These are phyloP conservation scores for Cavenderia fasciculata DNA, from an alignment of 78 protist species.

Conservation along the genomic window DNA sequence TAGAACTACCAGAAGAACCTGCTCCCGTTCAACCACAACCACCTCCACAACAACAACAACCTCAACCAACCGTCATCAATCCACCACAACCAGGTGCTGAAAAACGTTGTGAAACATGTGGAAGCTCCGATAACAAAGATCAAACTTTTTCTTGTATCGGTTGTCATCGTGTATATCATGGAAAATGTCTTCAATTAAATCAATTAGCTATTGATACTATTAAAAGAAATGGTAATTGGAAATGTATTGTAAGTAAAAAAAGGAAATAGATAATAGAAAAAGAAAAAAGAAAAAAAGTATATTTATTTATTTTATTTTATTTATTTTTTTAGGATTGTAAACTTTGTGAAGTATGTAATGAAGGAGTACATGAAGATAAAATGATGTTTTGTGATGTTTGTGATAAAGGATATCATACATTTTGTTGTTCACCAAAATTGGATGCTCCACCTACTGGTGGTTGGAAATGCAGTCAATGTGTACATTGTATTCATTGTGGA, in stretches of 20 bases:
- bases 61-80: background rate
- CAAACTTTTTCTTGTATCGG: background rate
- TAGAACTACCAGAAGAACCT: slow-evolving; percentile 18
- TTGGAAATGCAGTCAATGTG: slow-evolving; percentile 72
- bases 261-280: background rate
- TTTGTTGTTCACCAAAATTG: slow-evolving; percentile 65
- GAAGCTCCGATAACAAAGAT: background rate
- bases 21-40: background rate
- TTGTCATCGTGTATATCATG: slow-evolving; percentile 19
- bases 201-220: slow-evolving; percentile 5
- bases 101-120: slow-evolving; percentile 9
- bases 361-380: slow-evolving; percentile 40
- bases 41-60: background rate
- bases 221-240: slow-evolving; percentile 24
- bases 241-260: slow-evolving; percentile 10
- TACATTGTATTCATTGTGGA: slow-evolving; percentile 59
- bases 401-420: slow-evolving; percentile 77
- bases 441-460: slow-evolving; percentile 45
- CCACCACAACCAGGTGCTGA: background rate
- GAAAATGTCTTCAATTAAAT: slow-evolving; percentile 26
- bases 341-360: slow-evolving; percentile 75
- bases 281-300: too few relatives aligned
- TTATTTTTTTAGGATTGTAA: slow-evolving; percentile 37
- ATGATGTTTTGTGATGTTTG: slow-evolving; percentile 80
- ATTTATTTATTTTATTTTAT: too few relatives aligned